Base-by-base conservation (phyloP, 495 filamentous ascomycete species). In the Mytilinidion resinicola region DNA sequence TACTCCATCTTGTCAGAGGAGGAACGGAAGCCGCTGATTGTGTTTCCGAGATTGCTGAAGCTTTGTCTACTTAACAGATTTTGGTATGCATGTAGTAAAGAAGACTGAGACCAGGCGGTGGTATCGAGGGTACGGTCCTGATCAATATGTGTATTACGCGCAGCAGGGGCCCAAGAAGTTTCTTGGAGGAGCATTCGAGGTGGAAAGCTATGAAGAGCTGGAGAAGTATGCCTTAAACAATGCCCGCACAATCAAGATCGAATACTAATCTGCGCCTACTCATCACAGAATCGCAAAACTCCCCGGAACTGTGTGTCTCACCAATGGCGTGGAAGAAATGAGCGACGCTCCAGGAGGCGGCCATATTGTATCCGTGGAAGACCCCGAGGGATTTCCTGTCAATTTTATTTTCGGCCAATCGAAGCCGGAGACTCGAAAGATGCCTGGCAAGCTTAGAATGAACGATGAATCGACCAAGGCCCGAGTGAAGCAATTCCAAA, bases 331-430 rank as follows among this genome's bases (percentile, higher is more conserved):
- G 14, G 71, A 81, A 53, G 76, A 83, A 36, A 69, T 74, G 42
- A 74, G 77, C 9, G 71, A 71, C 54, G 76, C 79, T 0, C 82
- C 82, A 0, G 83, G 83, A 7, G 82, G 82, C 17, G 83, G 83
- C 47, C 74, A 79, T 60, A 52, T 75, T 9, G 77, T 85, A 1
- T 81, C 82, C 0, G 74, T 85, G 39, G 68, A 74, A 41, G 83
- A 86, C 53, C 81, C 82, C 4, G 76, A 85, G 48, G 78, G 79
- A 1, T 84, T 77, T 56, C 80, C 79, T 5, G 74, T 84, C 63
- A 81, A 83, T 58, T 72, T 86, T 15, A 75, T 85, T 0, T 70
- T 79, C 54, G 82, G 81, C 20, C 82, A 85, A 66, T 53, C 19
- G 20, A 68, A 66, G 9, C 74, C 69, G 1, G 70, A 64, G 51